Evolutionary conservation across 2,329 filamentous ascomycete genomes (phyloP).

Genomic region (Fusarium pseudonygamai): DNA sequence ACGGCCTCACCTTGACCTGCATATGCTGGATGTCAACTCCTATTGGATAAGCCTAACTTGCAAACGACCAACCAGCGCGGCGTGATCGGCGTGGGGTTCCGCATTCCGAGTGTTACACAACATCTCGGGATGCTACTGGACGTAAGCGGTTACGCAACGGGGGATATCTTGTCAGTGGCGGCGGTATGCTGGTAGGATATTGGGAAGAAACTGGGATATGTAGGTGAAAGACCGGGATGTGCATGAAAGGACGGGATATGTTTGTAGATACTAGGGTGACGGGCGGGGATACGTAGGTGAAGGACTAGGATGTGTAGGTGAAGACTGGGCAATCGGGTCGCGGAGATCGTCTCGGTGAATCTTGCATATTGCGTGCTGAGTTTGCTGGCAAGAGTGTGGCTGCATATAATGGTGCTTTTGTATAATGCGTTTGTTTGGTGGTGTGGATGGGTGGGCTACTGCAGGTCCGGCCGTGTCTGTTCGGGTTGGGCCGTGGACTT

Average conservation of each 20-base stretch:
- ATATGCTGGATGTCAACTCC: neutral
- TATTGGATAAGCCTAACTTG: neutral
- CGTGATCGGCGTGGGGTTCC: neutral
- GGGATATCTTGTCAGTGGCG: neutral
- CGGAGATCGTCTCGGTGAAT: slow-evolving; percentile 1
- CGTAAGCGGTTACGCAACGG: neutral
- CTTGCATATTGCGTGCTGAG: neutral
- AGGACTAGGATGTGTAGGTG: neutral
- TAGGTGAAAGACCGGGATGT: neutral
- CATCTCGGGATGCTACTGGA: slow-evolving; percentile 1
- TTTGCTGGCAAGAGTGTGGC: neutral
- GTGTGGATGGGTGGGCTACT: slow-evolving; percentile 18
- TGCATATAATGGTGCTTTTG: slow-evolving; percentile 1
- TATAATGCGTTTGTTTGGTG: neutral
- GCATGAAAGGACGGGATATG: neutral
- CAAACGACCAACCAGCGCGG: neutral
- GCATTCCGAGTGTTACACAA: slow-evolving; percentile 20
- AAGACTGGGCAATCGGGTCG: slow-evolving; percentile 8
- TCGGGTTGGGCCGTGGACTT: slow-evolving; percentile 1
- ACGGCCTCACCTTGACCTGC: neutral
- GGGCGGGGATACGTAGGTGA: neutral
- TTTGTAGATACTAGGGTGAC: neutral
- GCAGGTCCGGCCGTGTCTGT: slow-evolving; percentile 31
- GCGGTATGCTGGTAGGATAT: neutral
- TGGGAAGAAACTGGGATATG: neutral